Percentiles rank a stretch among this genome's conserved stretches.
Evolutionary conservation across 78 protist genomes (phyloP).

Genomic region (Bigelowiella natans): DNA sequence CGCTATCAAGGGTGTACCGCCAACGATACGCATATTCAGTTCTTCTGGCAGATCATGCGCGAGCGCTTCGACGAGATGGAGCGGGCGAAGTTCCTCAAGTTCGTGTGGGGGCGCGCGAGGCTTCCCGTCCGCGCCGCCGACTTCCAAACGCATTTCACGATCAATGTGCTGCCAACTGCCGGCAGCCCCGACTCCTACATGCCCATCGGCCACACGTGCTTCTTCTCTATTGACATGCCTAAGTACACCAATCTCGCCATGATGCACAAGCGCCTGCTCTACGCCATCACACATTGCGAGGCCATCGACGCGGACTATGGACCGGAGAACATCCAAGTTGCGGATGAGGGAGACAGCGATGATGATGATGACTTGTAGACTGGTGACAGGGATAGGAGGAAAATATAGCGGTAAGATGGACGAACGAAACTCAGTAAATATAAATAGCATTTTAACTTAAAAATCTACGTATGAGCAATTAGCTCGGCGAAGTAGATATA

Average conservation of each 20-base stretch:
- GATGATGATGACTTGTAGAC: no score
- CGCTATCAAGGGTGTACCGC: neutral
- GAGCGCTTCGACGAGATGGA: neutral
- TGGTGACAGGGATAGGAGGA: no score
- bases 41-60: constrained; percentile 5
- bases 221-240: neutral
- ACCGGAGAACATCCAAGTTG: neutral
- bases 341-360: neutral
- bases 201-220: neutral
- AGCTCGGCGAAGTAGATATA: no score
- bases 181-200: neutral
- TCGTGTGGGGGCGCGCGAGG: neutral
- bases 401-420: no score
- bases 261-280: neutral
- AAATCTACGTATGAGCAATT: no score
- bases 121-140: neutral
- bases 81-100: neutral
- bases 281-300: constrained; percentile 1
- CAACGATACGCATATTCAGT: neutral
- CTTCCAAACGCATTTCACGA: neutral
- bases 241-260: neutral
- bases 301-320: constrained; percentile 6
- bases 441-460: no score
- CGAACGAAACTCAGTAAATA: no score
- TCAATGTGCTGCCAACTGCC: neutral